These are phyloP conservation scores for Escallonia herrerae DNA, from an alignment of 129 eudicot species.

Conservation along the genomic window DNA sequence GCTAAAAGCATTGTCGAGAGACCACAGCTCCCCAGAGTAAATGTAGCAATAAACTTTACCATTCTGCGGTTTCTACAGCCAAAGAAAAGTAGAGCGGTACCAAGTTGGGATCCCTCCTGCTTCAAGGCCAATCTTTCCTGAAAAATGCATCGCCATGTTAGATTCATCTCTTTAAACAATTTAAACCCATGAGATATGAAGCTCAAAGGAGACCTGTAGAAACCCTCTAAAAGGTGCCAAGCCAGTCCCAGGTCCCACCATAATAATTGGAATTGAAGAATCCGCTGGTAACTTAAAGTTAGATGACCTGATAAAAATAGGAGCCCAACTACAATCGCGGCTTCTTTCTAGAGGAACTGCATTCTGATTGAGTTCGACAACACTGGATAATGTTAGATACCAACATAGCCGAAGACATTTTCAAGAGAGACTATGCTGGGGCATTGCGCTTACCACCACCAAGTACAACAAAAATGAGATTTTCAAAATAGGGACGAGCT, in stretches of 20 bases:
- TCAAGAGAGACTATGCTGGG: neutral
- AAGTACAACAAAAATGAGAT: neutral
- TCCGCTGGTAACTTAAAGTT: conserved; percentile 70
- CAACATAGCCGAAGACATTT: neutral
- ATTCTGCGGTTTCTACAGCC: conserved; percentile 73
- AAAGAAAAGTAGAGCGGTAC: conserved; percentile 61
- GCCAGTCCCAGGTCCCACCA: conserved; percentile 98
- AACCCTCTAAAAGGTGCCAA: conserved; percentile 93
- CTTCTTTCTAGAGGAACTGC: conserved; percentile 51
- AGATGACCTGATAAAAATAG: conserved; percentile 68
- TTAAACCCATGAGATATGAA: neutral
- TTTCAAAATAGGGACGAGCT: neutral
- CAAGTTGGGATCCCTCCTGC: conserved; percentile 56
- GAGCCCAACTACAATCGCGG: conserved; percentile 61
- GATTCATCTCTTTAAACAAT: neutral
- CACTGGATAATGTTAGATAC: conserved; percentile 8
- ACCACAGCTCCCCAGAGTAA: neutral
- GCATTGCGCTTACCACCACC: too few relatives aligned
- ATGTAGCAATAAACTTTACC: conserved; percentile 24
- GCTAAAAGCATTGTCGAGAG: neutral
- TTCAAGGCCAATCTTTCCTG: conserved; percentile 75
- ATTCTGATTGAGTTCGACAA: conserved; percentile 37
- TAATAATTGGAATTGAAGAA: conserved; percentile 56
- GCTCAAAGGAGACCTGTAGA: conserved; percentile 42
- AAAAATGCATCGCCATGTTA: neutral